Evolutionary conservation across 352 stramenopile genomes (phyloP).

Genomic region (Globisporangium yorkense): DNA sequence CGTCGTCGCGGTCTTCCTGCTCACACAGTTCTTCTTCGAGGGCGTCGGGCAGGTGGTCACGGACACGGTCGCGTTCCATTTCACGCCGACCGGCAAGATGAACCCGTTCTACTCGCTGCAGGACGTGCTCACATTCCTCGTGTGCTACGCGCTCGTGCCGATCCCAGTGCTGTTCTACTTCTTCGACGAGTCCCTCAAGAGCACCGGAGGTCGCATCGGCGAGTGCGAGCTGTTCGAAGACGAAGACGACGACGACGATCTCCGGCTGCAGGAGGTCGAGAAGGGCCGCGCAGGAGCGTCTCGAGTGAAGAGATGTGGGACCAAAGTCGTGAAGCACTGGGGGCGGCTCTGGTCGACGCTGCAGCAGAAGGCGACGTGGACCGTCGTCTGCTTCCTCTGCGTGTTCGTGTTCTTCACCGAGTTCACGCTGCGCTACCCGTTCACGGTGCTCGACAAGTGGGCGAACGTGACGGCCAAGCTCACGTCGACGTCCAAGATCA

Average conservation of each 20-base stretch:
- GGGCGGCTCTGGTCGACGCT: slow-evolving; percentile 25
- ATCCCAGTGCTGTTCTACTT: slow-evolving; percentile 24
- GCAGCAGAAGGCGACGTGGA: slow-evolving; percentile 28
- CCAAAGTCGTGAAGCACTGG: slow-evolving; percentile 16
- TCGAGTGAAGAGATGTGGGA: not conserved
- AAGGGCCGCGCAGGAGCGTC: not conserved
- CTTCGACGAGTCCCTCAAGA: slow-evolving; percentile 35
- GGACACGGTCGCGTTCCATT: slow-evolving; percentile 26
- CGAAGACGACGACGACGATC: slow-evolving; percentile 14
- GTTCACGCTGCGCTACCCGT: slow-evolving; percentile 40
- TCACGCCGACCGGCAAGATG: slow-evolving; percentile 11
- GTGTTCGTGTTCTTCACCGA: slow-evolving; percentile 43
- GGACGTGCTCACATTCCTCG: slow-evolving; percentile 24
- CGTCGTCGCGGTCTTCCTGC: slow-evolving; percentile 25
- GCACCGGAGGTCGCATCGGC: slow-evolving; percentile 18
- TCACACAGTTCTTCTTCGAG: slow-evolving; percentile 29
- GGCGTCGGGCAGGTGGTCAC: slow-evolving; percentile 25
- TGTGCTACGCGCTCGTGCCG: slow-evolving; percentile 36
- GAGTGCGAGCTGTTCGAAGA: slow-evolving; percentile 18
- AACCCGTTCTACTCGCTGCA: slow-evolving; percentile 22
- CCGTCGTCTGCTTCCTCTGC: slow-evolving; percentile 31
- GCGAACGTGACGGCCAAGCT: slow-evolving; percentile 26
- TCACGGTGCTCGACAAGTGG: slow-evolving; percentile 30
- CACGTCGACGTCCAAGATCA: slow-evolving; percentile 21
- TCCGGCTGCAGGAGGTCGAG: not conserved